Evolutionary conservation across 129 eudicot genomes (phyloP).

Genomic region (Saposhnikovia divaricata): DNA sequence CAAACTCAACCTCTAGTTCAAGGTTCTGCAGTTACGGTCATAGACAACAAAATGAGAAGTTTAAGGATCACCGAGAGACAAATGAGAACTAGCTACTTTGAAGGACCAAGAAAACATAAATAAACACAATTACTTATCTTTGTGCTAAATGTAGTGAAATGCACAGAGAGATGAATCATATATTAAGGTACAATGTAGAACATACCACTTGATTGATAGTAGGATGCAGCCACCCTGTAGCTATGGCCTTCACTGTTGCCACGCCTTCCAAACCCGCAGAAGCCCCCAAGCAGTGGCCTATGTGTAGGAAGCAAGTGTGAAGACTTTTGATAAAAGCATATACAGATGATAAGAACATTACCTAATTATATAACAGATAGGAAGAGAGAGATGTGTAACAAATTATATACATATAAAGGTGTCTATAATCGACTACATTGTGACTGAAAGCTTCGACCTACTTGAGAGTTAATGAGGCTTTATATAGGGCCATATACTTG

Average conservation of each 20-base stretch:
- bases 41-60: background rate
- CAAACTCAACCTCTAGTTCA: constrained; percentile 94
- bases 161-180: background rate
- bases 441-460: too few relatives aligned
- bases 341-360: too few relatives aligned
- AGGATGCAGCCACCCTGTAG: constrained; percentile 98
- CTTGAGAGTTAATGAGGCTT: too few relatives aligned
- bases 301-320: background rate
- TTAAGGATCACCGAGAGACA: background rate
- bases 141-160: background rate
- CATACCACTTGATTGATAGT: constrained; percentile 92
- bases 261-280: constrained; percentile 98
- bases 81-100: background rate
- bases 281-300: constrained; percentile 98
- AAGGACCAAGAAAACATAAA: background rate
- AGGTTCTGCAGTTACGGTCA: constrained; percentile 49
- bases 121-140: background rate
- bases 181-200: background rate
- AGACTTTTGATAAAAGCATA: too few relatives aligned
- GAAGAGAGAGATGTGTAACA: too few relatives aligned
- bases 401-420: too few relatives aligned
- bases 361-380: too few relatives aligned
- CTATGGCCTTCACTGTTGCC: constrained; percentile 88
- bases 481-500: too few relatives aligned
- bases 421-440: too few relatives aligned